Percentiles rank a stretch among this genome's conserved stretches.
These are phyloP conservation scores for Lasiodiplodia sp. DNA, from an alignment of 2,329 filamentous ascomycete species.

Conservation along the genomic window DNA sequence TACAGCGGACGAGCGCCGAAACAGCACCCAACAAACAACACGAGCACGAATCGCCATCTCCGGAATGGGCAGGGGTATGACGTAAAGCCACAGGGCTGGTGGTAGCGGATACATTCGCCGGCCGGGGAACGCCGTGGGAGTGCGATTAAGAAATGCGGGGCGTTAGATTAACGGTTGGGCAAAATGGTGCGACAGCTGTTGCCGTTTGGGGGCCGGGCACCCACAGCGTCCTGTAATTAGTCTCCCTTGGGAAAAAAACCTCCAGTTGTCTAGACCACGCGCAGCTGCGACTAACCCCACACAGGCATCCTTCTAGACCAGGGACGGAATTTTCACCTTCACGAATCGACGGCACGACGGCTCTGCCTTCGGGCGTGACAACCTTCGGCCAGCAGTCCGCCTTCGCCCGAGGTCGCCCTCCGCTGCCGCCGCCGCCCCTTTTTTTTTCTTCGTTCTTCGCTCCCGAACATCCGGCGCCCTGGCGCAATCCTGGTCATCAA, in stretches of 20 bases:
- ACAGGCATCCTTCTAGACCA: not conserved
- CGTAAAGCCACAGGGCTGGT: not conserved
- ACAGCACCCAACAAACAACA: not conserved
- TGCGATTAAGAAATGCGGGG: not conserved
- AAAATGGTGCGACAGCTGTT: not conserved
- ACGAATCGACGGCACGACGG: too few relatives aligned
- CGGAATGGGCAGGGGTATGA: not conserved
- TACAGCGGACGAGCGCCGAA: too few relatives aligned
- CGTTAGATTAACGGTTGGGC: not conserved
- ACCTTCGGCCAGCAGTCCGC: not conserved
- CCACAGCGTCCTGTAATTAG: not conserved
- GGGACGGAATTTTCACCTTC: too few relatives aligned
- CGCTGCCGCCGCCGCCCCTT: not conserved
- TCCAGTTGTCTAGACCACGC: not conserved
- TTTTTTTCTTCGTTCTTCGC: not conserved
- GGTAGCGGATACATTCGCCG: not conserved
- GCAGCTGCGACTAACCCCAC: too few relatives aligned
- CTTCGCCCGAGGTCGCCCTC: too few relatives aligned
- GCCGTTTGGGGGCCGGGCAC: too few relatives aligned
- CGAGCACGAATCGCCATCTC: not conserved
- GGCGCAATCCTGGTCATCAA: not conserved
- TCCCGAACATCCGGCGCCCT: not conserved
- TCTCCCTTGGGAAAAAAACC: not conserved
- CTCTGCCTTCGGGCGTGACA: not conserved
- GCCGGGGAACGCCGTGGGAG: not conserved